phyloP scores from a whole-genome alignment of 495 filamentous ascomycete species.

The Neurospora tetrasperma region DNA sequence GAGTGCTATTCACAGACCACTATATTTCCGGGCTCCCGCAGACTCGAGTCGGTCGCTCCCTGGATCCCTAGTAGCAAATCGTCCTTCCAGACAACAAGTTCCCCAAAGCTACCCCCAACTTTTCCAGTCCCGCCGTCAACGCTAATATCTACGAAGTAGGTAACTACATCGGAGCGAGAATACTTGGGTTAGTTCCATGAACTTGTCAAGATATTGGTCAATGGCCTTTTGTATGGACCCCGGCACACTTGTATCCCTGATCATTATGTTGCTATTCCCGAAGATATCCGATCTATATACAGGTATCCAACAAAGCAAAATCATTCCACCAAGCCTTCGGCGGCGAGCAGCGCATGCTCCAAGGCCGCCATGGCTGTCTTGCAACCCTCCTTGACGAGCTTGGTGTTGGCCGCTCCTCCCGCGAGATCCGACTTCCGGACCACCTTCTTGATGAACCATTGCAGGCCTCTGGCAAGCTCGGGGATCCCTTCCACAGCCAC shows the following conservation, averaged over 20 bases:
- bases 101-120: not conserved
- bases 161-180: not conserved
- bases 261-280: not conserved
- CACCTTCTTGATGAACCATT: conserved; percentile 68
- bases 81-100: not conserved
- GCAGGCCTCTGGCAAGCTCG: conserved; percentile 57
- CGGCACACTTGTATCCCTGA: not conserved
- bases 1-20: not conserved
- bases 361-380: conserved; percentile 51
- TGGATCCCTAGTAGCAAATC: not conserved
- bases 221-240: not conserved
- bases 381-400: conserved; percentile 61
- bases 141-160: not conserved
- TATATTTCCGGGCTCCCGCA: not conserved
- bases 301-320: not conserved
- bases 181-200: not conserved
- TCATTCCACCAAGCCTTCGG: conserved; percentile 9
- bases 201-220: not conserved
- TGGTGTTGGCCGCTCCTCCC: conserved; percentile 47
- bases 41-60: not conserved
- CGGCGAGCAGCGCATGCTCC: conserved; percentile 33
- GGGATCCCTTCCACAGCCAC: conserved; percentile 46
- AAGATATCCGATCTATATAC: not conserved
- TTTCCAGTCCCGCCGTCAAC: not conserved
- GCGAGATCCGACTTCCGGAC: conserved; percentile 66